Evolutionary conservation across 1,284 basidiomycete species (phyloP).

Genomic region (Vanrija pseudolonga): DNA sequence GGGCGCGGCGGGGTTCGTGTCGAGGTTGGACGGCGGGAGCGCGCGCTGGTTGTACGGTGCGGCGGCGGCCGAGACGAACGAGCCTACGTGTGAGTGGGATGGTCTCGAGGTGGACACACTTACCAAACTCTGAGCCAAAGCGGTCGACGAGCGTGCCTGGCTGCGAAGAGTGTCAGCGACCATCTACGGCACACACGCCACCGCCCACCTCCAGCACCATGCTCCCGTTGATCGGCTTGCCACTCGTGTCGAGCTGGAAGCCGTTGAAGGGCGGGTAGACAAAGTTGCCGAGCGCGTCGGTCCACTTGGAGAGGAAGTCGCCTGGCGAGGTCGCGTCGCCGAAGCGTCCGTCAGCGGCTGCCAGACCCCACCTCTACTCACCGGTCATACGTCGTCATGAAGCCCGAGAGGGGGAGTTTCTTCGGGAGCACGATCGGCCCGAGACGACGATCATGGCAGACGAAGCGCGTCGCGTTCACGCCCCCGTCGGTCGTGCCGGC

Average conservation of each 20-base stretch:
- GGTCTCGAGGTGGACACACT: not conserved
- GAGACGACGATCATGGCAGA: not conserved
- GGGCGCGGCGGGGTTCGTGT: not conserved
- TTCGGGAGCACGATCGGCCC: not conserved
- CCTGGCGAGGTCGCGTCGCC: not conserved
- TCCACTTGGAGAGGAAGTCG: constrained; percentile 3
- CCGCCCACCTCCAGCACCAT: not conserved
- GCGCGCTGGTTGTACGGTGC: constrained; percentile 1
- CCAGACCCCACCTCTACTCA: not conserved
- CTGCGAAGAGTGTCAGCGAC: not conserved
- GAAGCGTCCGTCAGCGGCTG: not conserved
- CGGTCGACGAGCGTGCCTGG: not conserved
- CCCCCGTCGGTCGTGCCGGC: not conserved
- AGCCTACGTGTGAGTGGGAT: not conserved
- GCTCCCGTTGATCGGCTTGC: not conserved
- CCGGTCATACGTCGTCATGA: not conserved
- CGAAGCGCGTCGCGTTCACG: not conserved
- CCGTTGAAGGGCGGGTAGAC: constrained; percentile 1
- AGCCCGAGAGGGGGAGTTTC: not conserved
- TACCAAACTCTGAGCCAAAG: not conserved
- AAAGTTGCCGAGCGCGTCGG: not conserved
- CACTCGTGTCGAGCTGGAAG: constrained; percentile 2
- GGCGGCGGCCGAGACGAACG: not conserved
- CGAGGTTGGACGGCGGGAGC: constrained; percentile 1
- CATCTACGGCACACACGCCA: not conserved